Conservation (phyloP, 1,139 yeast species). For the Nadsonia starkeyi-henricii region DNA sequence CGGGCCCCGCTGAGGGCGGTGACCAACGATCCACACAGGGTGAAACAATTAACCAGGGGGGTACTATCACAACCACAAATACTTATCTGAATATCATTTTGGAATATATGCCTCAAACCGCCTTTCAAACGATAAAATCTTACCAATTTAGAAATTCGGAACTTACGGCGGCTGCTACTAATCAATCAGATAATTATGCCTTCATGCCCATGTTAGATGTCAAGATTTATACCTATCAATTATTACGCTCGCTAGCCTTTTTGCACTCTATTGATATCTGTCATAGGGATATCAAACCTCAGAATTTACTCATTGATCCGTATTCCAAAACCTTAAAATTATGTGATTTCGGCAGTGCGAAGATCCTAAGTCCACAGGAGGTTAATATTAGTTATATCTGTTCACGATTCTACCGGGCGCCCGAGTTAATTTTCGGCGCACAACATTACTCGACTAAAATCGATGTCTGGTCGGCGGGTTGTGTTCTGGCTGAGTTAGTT, state of each 20-base stretch:
- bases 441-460: conserved; percentile 87
- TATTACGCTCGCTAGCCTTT: conserved; percentile 81
- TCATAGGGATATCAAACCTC: conserved; percentile 96
- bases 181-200: conserved; percentile 50
- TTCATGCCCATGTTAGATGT: conserved; percentile 83
- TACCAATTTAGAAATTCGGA: conserved; percentile 57
- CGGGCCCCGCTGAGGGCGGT: conserved; percentile 27
- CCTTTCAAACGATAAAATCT: conserved; percentile 79
- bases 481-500: conserved; percentile 93
- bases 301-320: conserved; percentile 81
- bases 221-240: conserved; percentile 79
- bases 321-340: conserved; percentile 68
- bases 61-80: conserved; percentile 28
- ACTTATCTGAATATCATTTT: conserved; percentile 74
- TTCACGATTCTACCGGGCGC: conserved; percentile 91
- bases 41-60: too few relatives aligned
- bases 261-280: conserved; percentile 85
- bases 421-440: conserved; percentile 82
- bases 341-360: conserved; percentile 95
- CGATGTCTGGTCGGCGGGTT: conserved; percentile 95
- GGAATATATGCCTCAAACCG: conserved; percentile 88
- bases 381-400: conserved; percentile 94
- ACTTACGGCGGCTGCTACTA: conserved; percentile 21
- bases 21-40: too few relatives aligned
- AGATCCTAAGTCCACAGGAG: conserved; percentile 72